phyloP scores from a whole-genome alignment of 2,329 filamentous ascomycete genomes.

The Metarhizium rileyi region DNA sequence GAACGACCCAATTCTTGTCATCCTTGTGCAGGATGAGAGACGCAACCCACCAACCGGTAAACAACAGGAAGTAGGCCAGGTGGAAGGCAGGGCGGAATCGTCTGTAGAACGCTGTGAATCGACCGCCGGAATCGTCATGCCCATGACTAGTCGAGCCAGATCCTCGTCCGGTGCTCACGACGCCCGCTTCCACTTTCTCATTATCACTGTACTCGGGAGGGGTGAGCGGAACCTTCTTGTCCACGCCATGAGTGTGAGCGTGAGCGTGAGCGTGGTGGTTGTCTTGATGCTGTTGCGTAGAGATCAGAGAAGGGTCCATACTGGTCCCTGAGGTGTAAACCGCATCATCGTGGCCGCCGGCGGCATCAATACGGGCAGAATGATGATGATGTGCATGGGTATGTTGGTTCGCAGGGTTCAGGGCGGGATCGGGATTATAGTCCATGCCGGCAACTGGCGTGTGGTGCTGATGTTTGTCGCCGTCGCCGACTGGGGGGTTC shows the following conservation, averaged over 20 bases:
- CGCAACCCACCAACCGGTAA: constrained; percentile 65
- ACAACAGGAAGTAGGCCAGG: constrained; percentile 32
- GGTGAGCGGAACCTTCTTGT: constrained; percentile 14
- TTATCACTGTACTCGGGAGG: constrained; percentile 30
- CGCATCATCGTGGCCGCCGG: constrained; percentile 28
- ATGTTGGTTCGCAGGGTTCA: constrained; percentile 32
- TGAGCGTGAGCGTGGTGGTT: constrained; percentile 12
- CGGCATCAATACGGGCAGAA: constrained; percentile 22
- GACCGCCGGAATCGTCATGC: constrained; percentile 8
- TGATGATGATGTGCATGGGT: constrained; percentile 34
- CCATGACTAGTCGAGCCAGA: constrained; percentile 13
- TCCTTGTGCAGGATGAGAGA: constrained; percentile 61
- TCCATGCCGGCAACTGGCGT: constrained; percentile 10
- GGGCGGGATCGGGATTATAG: constrained; percentile 22
- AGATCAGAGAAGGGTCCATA: constrained; percentile 24
- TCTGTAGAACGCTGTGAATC: constrained; percentile 29
- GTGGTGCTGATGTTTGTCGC: constrained; percentile 1
- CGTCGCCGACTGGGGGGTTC: neutral
- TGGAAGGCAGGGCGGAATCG: constrained; percentile 37
- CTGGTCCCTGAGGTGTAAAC: constrained; percentile 36
- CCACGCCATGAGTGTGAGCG: constrained; percentile 15
- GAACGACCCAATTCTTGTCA: constrained; percentile 71
- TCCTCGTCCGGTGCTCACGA: constrained; percentile 20
- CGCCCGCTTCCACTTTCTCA: constrained; percentile 26
- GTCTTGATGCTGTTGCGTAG: constrained; percentile 21